Evolutionary conservation across 1,139 yeast species (phyloP).

Genomic region (Saccharomyces hybrid): DNA sequence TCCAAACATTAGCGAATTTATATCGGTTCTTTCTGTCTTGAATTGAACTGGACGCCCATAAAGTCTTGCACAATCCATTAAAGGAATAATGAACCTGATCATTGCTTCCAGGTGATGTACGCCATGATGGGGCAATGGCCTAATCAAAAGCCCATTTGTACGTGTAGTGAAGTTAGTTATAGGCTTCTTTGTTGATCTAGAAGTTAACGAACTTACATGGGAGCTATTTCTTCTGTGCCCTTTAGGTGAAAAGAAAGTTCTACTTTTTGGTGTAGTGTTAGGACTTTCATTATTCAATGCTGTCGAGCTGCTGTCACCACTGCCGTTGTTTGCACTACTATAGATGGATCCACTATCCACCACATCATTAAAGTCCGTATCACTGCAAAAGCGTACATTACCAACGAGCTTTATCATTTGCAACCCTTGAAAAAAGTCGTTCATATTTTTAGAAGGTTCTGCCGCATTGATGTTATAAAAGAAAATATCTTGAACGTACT

Average conservation of each 20-base stretch:
- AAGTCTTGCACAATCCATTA: conserved; percentile 23
- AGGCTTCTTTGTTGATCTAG: conserved; percentile 8
- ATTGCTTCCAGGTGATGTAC: conserved; percentile 25
- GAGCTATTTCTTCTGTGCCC: conserved; percentile 5
- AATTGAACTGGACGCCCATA: conserved; percentile 30
- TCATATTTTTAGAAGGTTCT: conserved; percentile 3
- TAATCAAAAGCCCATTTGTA: conserved; percentile 22
- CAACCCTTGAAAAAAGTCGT: conserved; percentile 12
- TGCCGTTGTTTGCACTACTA: conserved; percentile 1
- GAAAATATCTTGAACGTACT: conserved; percentile 25
- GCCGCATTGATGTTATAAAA: conserved; percentile 15
- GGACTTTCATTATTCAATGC: conserved; percentile 3
- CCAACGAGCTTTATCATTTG: conserved; percentile 15
- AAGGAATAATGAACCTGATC: conserved; percentile 26
- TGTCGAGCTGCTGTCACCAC: conserved; percentile 1
- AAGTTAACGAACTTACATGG: conserved; percentile 1
- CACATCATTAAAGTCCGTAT: not conserved
- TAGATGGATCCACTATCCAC: not conserved
- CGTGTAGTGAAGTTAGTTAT: conserved; percentile 8
- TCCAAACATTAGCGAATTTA: conserved; percentile 26
- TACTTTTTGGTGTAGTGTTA: conserved; percentile 3
- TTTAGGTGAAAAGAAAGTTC: conserved; percentile 6
- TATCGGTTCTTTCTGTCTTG: conserved; percentile 18
- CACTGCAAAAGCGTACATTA: conserved; percentile 3
- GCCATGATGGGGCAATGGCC: conserved; percentile 29